phyloP scores from a whole-genome alignment of 2,329 filamentous ascomycete species.

The Phaeosphaeria sp. region DNA sequence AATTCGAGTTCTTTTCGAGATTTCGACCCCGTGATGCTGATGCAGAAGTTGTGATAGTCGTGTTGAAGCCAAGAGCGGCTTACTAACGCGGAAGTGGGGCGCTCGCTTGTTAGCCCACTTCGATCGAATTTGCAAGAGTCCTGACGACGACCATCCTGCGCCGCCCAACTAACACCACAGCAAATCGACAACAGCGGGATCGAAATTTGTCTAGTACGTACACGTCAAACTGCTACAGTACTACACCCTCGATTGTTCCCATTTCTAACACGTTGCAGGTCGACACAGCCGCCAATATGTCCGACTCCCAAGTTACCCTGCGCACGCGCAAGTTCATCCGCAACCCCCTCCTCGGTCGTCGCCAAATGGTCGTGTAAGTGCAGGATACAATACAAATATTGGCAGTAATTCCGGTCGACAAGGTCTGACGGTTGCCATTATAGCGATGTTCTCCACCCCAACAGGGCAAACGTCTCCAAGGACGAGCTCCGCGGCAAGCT shows the following conservation, averaged over 20 bases:
- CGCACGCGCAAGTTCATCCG: slow-evolving; percentile 99
- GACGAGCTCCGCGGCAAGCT: slow-evolving; percentile 97
- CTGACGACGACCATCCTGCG: slow-evolving; percentile 37
- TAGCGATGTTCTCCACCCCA: slow-evolving; percentile 99
- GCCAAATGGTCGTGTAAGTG: slow-evolving; percentile 98
- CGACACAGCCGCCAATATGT: slow-evolving; percentile 70
- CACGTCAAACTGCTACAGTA: slow-evolving; percentile 9
- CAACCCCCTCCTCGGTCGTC: slow-evolving; percentile 97
- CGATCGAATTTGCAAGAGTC: slow-evolving; percentile 21
- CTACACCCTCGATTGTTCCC: slow-evolving; percentile 6
- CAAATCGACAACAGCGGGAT: slow-evolving; percentile 42
- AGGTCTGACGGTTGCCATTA: slow-evolving; percentile 40
- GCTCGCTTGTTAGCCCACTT: slow-evolving; percentile 8
- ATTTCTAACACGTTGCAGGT: slow-evolving; percentile 36
- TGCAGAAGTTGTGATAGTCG: background rate
- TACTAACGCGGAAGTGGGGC: slow-evolving; percentile 9
- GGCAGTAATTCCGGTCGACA: slow-evolving; percentile 20
- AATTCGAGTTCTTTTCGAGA: background rate
- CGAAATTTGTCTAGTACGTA: slow-evolving; percentile 44
- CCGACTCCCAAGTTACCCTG: slow-evolving; percentile 69
- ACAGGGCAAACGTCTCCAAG: slow-evolving; percentile 98
- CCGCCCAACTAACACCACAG: slow-evolving; percentile 40
- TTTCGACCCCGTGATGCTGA: background rate
- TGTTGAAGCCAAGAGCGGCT: background rate
- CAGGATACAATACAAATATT: slow-evolving; percentile 22